Evolutionary conservation across 345 rosid genomes (phyloP).

Genomic region (Angophora floribunda): DNA sequence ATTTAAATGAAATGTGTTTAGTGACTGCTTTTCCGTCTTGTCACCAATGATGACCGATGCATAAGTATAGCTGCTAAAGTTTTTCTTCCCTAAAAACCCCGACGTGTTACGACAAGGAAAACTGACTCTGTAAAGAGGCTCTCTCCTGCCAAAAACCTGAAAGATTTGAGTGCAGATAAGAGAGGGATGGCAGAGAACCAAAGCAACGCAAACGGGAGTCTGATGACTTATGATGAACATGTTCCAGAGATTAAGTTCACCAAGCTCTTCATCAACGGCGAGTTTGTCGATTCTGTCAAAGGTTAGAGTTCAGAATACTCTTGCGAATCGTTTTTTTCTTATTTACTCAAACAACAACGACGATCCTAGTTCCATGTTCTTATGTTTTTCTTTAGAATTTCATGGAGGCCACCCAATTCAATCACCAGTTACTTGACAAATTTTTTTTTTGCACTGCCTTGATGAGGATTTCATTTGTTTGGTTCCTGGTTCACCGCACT

Average conservation of each 20-base stretch:
- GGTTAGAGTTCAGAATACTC: slow-evolving; percentile 12
- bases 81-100: neutral
- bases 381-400: neutral
- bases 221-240: neutral
- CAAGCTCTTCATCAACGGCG: slow-evolving; percentile 59
- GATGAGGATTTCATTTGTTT: neutral
- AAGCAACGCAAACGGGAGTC: slow-evolving; percentile 15
- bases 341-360: neutral
- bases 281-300: slow-evolving; percentile 45
- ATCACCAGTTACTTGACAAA: neutral
- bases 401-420: neutral
- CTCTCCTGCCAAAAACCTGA: neutral
- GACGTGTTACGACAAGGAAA: neutral
- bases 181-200: slow-evolving; percentile 21
- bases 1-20: too few species aligned
- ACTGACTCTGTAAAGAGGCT: neutral
- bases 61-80: too few species aligned
- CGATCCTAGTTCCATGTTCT: neutral
- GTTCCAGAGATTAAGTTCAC: slow-evolving; percentile 52
- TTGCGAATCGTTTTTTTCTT: neutral
- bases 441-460: neutral
- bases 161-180: neutral
- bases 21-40: too few species aligned
- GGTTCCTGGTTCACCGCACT: neutral
- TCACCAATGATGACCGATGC: too few species aligned